Evolutionary conservation across 768 basidiomycete species (phyloP).

Genomic region (Boletus rufocinnamomeus): DNA sequence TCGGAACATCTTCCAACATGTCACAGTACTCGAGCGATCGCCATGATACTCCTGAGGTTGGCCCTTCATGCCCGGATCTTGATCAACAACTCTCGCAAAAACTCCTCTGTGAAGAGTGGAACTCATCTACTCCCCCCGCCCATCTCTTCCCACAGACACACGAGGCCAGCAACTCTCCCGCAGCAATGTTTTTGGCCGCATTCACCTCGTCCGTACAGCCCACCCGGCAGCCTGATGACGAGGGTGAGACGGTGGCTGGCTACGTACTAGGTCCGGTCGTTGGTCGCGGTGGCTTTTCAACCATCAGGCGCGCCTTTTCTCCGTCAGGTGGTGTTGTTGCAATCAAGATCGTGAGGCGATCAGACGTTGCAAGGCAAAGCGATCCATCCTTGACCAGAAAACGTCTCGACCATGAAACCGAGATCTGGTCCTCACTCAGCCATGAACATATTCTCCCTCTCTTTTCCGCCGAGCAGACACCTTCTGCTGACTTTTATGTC

Average conservation of each 20-base stretch:
- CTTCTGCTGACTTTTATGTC: constrained; percentile 75
- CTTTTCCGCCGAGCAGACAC: constrained; percentile 59
- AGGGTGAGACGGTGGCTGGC: constrained; percentile 65
- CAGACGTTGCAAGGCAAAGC: constrained; percentile 54
- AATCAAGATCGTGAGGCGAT: constrained; percentile 76
- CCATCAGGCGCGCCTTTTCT: constrained; percentile 68
- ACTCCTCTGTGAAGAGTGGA: constrained; percentile 11
- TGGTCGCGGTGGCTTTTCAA: constrained; percentile 81
- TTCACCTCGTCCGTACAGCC: constrained; percentile 48
- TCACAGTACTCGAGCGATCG: constrained; percentile 7
- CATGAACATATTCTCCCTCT: constrained; percentile 90
- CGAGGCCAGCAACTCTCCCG: constrained; percentile 52
- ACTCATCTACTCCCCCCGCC: neutral
- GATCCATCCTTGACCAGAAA: constrained; percentile 51
- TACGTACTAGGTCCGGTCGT: constrained; percentile 78
- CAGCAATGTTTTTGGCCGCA: constrained; percentile 71
- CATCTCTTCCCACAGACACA: constrained; percentile 13
- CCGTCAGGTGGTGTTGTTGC: constrained; percentile 70
- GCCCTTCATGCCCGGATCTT: constrained; percentile 27
- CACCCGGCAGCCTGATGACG: constrained; percentile 54
- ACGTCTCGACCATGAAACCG: constrained; percentile 68
- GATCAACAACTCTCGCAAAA: constrained; percentile 28
- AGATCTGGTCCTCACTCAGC: constrained; percentile 71
- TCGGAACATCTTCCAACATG: constrained; percentile 3
- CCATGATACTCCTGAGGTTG: neutral